These are phyloP conservation scores for Bretziella fagacearum DNA, from an alignment of 2,329 filamentous ascomycete species.

Conservation along the genomic window DNA sequence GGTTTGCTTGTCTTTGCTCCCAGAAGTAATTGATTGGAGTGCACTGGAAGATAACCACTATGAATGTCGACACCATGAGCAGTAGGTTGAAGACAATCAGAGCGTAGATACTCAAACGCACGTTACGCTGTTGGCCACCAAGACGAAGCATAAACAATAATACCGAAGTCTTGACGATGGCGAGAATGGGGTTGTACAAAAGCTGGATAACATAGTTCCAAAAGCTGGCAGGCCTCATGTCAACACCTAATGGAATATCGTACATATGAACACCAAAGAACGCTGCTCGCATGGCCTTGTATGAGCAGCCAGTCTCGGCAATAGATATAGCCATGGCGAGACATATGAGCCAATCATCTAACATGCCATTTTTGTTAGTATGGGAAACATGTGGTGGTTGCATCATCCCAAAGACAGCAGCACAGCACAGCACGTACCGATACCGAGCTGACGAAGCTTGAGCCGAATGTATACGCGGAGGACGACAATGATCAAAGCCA, in stretches of 20 bases:
- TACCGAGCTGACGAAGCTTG: conserved; percentile 19
- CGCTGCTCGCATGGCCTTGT: conserved; percentile 20
- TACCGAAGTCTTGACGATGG: conserved; percentile 29
- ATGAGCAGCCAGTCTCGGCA: conserved; percentile 13
- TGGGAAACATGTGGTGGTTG: neutral
- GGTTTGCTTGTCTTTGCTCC: conserved; percentile 14
- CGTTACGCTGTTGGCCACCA: too few species aligned
- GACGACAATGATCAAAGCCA: conserved; percentile 19
- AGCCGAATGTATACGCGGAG: conserved; percentile 20
- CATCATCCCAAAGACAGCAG: neutral
- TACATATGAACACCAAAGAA: conserved; percentile 20
- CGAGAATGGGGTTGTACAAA: conserved; percentile 30
- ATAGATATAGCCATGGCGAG: conserved; percentile 17
- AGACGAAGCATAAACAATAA: too few species aligned
- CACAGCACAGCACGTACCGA: conserved; percentile 16
- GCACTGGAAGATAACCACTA: too few species aligned
- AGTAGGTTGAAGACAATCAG: too few species aligned
- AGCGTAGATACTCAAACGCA: too few species aligned
- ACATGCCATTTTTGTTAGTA: neutral
- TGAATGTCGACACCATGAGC: too few species aligned
- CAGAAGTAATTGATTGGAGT: conserved; percentile 29
- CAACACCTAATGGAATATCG: conserved; percentile 14
- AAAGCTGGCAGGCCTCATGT: conserved; percentile 16
- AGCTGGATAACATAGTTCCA: conserved; percentile 25
- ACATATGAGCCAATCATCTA: conserved; percentile 20